phyloP scores from a whole-genome alignment of 495 filamentous ascomycete species.

The Trichoderma erinaceum region DNA sequence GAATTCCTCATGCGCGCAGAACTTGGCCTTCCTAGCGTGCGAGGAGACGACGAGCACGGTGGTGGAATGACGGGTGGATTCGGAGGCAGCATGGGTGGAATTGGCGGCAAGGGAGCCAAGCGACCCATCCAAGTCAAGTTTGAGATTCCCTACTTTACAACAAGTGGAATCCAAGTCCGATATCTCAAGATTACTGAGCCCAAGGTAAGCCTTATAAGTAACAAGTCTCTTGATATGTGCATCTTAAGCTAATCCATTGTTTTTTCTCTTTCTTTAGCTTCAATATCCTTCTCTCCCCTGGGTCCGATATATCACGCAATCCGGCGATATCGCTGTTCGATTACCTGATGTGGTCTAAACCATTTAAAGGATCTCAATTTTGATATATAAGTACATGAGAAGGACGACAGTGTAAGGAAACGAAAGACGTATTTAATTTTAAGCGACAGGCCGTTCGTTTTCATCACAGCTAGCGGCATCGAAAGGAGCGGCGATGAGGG shows the following conservation, averaged over 20 bases:
- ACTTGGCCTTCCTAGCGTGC: conserved; percentile 85
- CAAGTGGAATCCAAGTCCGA: conserved; percentile 93
- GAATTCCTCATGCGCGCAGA: conserved; percentile 99
- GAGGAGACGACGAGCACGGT: conserved; percentile 92
- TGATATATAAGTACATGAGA: neutral
- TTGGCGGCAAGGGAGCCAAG: conserved; percentile 75
- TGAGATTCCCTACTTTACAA: conserved; percentile 99
- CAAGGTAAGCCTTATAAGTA: conserved; percentile 61
- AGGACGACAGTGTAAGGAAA: conserved; percentile 1
- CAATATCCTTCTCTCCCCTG: conserved; percentile 98
- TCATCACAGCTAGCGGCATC: no score
- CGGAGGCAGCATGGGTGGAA: conserved; percentile 89
- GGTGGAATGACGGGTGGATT: conserved; percentile 96
- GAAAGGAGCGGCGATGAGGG: no score
- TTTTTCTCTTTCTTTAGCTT: conserved; percentile 45
- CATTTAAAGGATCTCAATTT: neutral
- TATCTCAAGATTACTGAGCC: conserved; percentile 99
- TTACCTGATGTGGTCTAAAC: conserved; percentile 76
- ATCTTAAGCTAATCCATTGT: neutral
- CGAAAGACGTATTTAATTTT: neutral
- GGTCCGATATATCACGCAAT: conserved; percentile 98
- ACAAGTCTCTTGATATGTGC: conserved; percentile 3
- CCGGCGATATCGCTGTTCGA: conserved; percentile 88
- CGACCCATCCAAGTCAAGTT: conserved; percentile 98
- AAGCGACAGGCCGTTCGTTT: no score